Conservation (phyloP, 768 basidiomycete genomes). For the Aureoboletus auriporus region DNA sequence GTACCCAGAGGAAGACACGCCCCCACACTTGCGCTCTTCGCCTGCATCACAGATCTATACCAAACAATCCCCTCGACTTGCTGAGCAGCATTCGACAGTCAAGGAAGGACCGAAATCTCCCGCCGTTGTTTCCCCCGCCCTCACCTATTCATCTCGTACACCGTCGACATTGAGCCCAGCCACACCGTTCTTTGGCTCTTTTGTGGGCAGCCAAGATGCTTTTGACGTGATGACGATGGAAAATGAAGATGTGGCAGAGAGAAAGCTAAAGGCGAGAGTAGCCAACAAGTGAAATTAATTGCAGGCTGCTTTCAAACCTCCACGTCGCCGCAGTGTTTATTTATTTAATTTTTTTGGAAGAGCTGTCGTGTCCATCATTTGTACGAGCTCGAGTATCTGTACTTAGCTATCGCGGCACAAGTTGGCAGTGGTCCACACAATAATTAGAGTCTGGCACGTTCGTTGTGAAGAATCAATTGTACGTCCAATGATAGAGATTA, state of each 20-base stretch:
- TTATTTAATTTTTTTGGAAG: slow-evolving; percentile 8
- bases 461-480: too few relatives aligned
- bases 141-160: slow-evolving; percentile 64
- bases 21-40: slow-evolving; percentile 5
- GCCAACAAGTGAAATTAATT: slow-evolving; percentile 11
- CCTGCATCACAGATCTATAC: slow-evolving; percentile 10
- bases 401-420: slow-evolving; percentile 2
- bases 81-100: slow-evolving; percentile 13
- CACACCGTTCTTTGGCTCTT: slow-evolving; percentile 67
- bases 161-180: slow-evolving; percentile 67
- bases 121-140: slow-evolving; percentile 58
- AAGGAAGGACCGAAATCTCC: slow-evolving; percentile 42
- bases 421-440: slow-evolving; percentile 1
- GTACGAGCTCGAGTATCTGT: neutral
- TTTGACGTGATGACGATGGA: slow-evolving; percentile 27
- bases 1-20: slow-evolving; percentile 2
- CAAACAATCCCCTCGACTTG: slow-evolving; percentile 11
- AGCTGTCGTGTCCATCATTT: slow-evolving; percentile 7
- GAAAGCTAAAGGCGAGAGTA: slow-evolving; percentile 20
- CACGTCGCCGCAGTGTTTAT: neutral
- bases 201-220: slow-evolving; percentile 31
- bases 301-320: neutral
- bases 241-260: slow-evolving; percentile 20
- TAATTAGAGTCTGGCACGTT: too few relatives aligned
- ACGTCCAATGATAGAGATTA: too few relatives aligned